A percentile compares a stretch with the other conserved stretches of the same genome.
phyloP scores from a whole-genome alignment of 495 filamentous ascomycete genomes.

The Astrothelium macrocarpum region DNA sequence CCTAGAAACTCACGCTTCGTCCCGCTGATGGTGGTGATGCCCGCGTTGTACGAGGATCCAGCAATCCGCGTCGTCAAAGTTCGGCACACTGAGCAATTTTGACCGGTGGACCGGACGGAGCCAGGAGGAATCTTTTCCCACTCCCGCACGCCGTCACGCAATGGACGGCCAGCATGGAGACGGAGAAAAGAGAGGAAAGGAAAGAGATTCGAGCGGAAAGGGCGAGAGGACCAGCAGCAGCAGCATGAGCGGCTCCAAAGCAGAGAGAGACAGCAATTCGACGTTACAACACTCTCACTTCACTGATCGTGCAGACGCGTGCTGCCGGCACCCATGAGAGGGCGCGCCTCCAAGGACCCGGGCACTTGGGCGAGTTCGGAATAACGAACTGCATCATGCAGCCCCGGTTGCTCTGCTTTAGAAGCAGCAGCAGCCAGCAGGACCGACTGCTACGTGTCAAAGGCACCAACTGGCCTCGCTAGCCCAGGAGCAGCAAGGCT shows the following conservation, averaged over 20 bases:
- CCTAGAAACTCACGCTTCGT: background rate
- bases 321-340: background rate
- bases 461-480: background rate
- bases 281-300: background rate
- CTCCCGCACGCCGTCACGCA: background rate
- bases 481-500: background rate
- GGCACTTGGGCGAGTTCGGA: background rate
- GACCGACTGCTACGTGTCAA: background rate
- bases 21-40: conserved; percentile 4
- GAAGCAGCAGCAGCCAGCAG: too few relatives aligned
- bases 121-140: too few relatives aligned
- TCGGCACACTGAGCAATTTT: background rate
- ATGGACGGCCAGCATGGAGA: background rate
- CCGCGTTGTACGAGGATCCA: background rate
- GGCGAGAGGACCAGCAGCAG: too few relatives aligned
- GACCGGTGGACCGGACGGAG: background rate
- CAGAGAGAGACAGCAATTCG: background rate
- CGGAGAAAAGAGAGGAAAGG: too few relatives aligned
- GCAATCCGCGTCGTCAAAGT: background rate
- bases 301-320: conserved; percentile 3
- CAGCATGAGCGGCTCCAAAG: too few relatives aligned
- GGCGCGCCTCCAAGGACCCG: background rate
- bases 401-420: background rate
- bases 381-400: background rate
- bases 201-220: background rate